phyloP scores from a whole-genome alignment of 495 filamentous ascomycete genomes.

The Cenococcum geophilum region DNA sequence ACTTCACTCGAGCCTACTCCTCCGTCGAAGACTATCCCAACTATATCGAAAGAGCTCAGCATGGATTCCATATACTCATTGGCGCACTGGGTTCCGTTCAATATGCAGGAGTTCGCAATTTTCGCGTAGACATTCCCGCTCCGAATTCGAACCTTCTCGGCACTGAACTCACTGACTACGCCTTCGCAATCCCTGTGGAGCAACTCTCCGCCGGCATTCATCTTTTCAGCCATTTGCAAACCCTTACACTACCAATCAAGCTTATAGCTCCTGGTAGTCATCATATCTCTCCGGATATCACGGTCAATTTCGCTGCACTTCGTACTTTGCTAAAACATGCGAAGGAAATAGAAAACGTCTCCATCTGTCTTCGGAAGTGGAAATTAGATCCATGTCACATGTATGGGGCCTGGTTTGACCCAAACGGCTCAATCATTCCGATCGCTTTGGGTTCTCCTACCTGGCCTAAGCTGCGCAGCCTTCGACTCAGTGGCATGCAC shows the following conservation, averaged over 20 bases:
- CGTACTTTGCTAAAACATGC: constrained; percentile 13
- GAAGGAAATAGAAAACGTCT: constrained; percentile 15
- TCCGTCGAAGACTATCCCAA: not conserved
- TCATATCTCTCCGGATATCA: not conserved
- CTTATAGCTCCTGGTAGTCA: not conserved
- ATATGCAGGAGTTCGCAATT: constrained; percentile 17
- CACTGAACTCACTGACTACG: constrained; percentile 11
- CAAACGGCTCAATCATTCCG: constrained; percentile 1
- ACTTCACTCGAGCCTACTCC: not conserved
- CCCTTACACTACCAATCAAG: constrained; percentile 9
- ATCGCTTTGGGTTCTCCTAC: constrained; percentile 7
- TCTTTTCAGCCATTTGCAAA: constrained; percentile 18
- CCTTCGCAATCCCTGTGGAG: constrained; percentile 9
- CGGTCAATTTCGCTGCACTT: constrained; percentile 4
- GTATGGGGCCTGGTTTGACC: not conserved
- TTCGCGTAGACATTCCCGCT: constrained; percentile 5
- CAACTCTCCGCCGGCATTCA: constrained; percentile 21
- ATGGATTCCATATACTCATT: constrained; percentile 23
- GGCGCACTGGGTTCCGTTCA: constrained; percentile 13
- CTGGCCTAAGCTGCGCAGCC: constrained; percentile 15
- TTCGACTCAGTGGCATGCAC: constrained; percentile 16
- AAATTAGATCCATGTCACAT: not conserved
- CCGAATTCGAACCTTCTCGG: not conserved
- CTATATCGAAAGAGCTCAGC: constrained; percentile 2
- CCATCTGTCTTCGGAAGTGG: constrained; percentile 11